A percentile compares a stretch with the other conserved stretches of the same genome.
These are phyloP conservation scores for Annulohypoxylon maeteangense DNA, from an alignment of 495 filamentous ascomycete genomes.

Conservation along the genomic window DNA sequence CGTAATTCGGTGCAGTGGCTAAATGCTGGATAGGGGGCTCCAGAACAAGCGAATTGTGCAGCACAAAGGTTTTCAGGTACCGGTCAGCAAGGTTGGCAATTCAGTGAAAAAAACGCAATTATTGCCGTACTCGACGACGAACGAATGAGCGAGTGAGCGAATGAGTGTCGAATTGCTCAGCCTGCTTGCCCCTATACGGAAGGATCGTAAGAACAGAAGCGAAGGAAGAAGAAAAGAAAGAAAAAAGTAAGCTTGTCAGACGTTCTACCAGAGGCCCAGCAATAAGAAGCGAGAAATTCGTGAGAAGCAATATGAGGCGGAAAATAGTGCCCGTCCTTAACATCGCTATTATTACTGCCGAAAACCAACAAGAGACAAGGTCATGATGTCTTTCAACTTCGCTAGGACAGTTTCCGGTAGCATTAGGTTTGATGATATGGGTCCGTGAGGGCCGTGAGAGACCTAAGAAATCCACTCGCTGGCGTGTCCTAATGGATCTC, in stretches of 20 bases:
- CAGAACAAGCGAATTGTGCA: slow-evolving; percentile 11
- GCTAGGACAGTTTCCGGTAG: slow-evolving; percentile 33
- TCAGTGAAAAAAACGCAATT: slow-evolving; percentile 5
- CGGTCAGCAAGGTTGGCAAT: slow-evolving; percentile 6
- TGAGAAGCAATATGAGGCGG: slow-evolving; percentile 4
- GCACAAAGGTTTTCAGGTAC: slow-evolving; percentile 6
- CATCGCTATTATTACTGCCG: slow-evolving; percentile 6
- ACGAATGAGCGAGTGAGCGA: slow-evolving; percentile 12
- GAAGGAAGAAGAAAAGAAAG: slow-evolving; percentile 22
- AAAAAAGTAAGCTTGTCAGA: slow-evolving; percentile 41
- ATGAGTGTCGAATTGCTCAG: slow-evolving; percentile 27
- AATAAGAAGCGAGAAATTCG: slow-evolving; percentile 9
- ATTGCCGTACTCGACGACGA: slow-evolving; percentile 13
- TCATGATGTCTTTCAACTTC: slow-evolving; percentile 18
- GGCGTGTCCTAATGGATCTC: slow-evolving; percentile 26
- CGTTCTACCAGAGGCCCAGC: slow-evolving; percentile 18
- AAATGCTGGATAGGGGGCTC: slow-evolving; percentile 10
- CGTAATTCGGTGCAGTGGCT: slow-evolving; percentile 6
- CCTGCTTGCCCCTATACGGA: slow-evolving; percentile 23
- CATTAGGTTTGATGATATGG: slow-evolving; percentile 34
- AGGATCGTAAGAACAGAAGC: slow-evolving; percentile 37
- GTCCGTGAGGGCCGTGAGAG: slow-evolving; percentile 23
- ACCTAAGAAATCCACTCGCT: slow-evolving; percentile 29
- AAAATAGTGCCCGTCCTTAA: slow-evolving; percentile 26
- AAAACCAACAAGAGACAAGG: slow-evolving; percentile 10